Conservation (phyloP, 176 grass and related monocot species). For the Panicum miliaceum region DNA sequence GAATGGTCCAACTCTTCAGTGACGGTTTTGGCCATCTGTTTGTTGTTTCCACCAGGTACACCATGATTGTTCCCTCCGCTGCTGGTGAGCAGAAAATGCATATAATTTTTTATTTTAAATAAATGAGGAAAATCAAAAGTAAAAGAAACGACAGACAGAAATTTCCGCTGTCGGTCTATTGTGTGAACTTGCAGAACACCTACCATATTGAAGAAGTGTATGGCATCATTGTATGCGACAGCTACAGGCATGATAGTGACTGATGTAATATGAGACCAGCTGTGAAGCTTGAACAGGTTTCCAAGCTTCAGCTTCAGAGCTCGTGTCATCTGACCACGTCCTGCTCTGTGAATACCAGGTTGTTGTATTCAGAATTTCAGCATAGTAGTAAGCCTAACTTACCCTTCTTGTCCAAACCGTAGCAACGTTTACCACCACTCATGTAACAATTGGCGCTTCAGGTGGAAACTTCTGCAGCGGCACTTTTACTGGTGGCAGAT, state of each 20-base stretch:
- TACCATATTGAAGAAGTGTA: conserved; percentile 1
- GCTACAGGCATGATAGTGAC: conserved; percentile 27
- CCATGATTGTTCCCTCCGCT: not conserved
- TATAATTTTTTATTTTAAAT: not conserved
- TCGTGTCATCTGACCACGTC: not conserved
- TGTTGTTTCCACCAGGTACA: not conserved
- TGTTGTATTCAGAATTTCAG: not conserved
- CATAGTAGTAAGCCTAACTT: not conserved
- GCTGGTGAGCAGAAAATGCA: not conserved
- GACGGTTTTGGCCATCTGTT: not conserved
- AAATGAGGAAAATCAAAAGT: not conserved
- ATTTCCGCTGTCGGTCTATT: not conserved
- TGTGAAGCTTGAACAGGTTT: conserved; percentile 21
- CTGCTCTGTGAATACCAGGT: not conserved
- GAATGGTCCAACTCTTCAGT: not conserved
- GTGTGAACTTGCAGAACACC: conserved; percentile 25
- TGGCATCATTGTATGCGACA: conserved; percentile 24
- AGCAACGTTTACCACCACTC: not conserved
- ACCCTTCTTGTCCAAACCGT: not conserved
- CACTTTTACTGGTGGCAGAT: not conserved
- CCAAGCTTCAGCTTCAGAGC: not conserved
- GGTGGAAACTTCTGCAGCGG: not conserved
- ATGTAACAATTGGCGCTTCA: not conserved
- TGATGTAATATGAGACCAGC: conserved; percentile 8
- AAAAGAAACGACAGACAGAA: not conserved